phyloP scores from a whole-genome alignment of 1,284 basidiomycete genomes.

The Cutaneotrichosporon sp. region DNA sequence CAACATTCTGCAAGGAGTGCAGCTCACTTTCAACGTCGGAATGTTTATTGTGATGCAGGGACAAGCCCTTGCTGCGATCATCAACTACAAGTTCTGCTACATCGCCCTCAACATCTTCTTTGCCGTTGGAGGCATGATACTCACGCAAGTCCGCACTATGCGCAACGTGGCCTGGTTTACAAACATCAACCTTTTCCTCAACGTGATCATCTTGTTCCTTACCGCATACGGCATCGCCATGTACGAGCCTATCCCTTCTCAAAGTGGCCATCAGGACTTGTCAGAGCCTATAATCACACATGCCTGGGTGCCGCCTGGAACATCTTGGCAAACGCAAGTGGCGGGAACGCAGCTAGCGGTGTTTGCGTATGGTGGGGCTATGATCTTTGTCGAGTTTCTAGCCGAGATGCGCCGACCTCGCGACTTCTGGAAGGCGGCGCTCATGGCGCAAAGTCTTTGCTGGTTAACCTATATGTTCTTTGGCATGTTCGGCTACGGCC shows the following conservation, averaged over 20 bases:
- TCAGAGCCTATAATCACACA: conserved; percentile 51
- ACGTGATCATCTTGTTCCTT: conserved; percentile 9
- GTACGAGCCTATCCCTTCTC: conserved; percentile 48
- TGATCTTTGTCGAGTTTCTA: conserved; percentile 58
- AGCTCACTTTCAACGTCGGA: conserved; percentile 13
- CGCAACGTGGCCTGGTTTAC: conserved; percentile 10
- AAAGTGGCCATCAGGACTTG: conserved; percentile 44
- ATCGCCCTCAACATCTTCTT: conserved; percentile 10
- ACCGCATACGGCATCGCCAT: conserved; percentile 8
- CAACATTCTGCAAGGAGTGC: conserved; percentile 13
- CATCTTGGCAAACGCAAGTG: conserved; percentile 47
- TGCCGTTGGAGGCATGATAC: conserved; percentile 5
- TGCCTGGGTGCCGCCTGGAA: conserved; percentile 47
- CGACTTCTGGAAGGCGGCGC: conserved; percentile 68
- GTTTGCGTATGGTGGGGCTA: conserved; percentile 54
- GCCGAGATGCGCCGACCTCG: conserved; percentile 66
- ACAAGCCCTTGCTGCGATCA: conserved; percentile 5
- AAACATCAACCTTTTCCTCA: conserved; percentile 12
- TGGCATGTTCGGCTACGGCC: conserved; percentile 54
- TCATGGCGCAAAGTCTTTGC: conserved; percentile 57
- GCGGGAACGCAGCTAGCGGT: conserved; percentile 59
- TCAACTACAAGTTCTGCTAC: conserved; percentile 14
- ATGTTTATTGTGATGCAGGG: conserved; percentile 10
- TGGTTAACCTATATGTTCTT: conserved; percentile 48
- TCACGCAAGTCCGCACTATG: conserved; percentile 14